These are phyloP conservation scores for Coemansia sp. DNA, from an alignment of 192 early-diverging fungal species.

Conservation along the genomic window DNA sequence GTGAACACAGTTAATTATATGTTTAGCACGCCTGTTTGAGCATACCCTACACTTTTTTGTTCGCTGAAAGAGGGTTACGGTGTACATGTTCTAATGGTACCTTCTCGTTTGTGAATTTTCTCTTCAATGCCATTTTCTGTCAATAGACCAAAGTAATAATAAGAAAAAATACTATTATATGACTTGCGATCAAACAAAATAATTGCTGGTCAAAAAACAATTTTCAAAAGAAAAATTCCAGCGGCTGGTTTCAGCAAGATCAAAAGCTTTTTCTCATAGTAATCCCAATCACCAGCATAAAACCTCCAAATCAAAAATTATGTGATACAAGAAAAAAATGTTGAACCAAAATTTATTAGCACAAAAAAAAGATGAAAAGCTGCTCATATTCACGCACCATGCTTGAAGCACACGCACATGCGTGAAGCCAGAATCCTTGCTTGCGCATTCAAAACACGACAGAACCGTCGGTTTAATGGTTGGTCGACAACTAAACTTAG, in stretches of 20 bases:
- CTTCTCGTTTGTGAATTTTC: constrained; percentile 24
- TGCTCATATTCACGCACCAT: background rate
- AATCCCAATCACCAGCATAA: too few species aligned
- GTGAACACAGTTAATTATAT: background rate
- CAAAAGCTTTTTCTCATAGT: too few species aligned
- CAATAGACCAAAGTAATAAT: background rate
- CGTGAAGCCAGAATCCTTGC: background rate
- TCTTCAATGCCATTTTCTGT: constrained; percentile 30
- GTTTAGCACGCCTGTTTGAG: background rate
- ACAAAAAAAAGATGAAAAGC: background rate
- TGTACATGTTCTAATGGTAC: background rate
- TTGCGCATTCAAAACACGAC: constrained; percentile 1
- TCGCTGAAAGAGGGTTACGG: background rate
- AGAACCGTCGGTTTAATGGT: background rate
- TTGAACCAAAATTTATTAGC: background rate
- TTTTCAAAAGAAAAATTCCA: too few species aligned
- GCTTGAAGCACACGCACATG: background rate
- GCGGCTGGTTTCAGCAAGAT: too few species aligned
- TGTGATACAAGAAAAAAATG: too few species aligned
- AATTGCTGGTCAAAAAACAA: background rate
- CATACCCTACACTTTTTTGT: background rate
- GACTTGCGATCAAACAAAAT: background rate
- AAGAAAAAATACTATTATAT: background rate
- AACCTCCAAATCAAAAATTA: too few species aligned
- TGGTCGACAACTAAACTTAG: constrained; percentile 48